Conservation (phyloP, 768 basidiomycete genomes). For the Clathrus columnatus region DNA sequence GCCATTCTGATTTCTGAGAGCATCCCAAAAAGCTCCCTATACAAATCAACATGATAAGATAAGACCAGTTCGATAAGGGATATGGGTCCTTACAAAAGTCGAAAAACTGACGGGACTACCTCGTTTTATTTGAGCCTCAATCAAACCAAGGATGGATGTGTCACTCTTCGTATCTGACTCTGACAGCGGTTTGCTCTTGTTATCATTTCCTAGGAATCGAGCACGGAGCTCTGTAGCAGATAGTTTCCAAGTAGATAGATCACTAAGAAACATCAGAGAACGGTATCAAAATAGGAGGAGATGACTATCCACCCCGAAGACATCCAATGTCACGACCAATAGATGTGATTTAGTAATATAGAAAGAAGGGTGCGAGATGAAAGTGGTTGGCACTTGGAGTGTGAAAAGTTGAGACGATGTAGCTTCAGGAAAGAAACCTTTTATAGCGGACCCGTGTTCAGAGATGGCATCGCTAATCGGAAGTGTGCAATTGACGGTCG, state of each 20-base stretch:
- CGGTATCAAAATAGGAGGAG: background rate
- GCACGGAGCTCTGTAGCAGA: background rate
- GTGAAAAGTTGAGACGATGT: too few relatives aligned
- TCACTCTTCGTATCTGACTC: background rate
- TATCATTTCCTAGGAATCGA: background rate
- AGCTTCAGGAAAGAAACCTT: too few relatives aligned
- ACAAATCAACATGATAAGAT: background rate
- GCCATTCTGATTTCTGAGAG: conserved; percentile 33
- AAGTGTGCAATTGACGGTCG: too few relatives aligned
- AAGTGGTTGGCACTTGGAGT: too few relatives aligned
- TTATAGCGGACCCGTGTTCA: too few relatives aligned
- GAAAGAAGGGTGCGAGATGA: too few relatives aligned
- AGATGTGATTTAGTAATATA: too few relatives aligned
- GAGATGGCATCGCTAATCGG: too few relatives aligned
- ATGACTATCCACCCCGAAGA: background rate
- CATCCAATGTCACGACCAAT: too few relatives aligned
- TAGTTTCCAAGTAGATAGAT: background rate
- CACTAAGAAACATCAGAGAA: too few relatives aligned
- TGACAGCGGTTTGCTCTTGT: background rate
- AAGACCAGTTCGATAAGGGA: background rate
- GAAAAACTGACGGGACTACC: conserved; percentile 2
- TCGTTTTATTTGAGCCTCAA: conserved; percentile 4
- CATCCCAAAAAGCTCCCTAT: conserved; percentile 26
- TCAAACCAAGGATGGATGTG: background rate
- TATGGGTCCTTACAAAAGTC: background rate